Evolutionary conservation across 371 early-diverging fungal species (phyloP).

Genomic region (Actinomucor elegans): DNA sequence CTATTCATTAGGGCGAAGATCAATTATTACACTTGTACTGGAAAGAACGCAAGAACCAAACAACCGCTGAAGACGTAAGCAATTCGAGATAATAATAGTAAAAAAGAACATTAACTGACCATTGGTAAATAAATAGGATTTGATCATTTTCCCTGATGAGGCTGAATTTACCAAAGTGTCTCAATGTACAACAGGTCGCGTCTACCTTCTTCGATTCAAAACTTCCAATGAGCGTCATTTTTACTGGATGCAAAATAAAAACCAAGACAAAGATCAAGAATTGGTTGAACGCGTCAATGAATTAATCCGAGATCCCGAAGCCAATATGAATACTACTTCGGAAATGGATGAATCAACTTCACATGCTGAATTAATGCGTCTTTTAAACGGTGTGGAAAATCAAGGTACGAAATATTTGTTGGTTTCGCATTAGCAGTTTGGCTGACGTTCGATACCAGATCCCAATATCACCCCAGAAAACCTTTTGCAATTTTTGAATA

Average conservation of each 20-base stretch:
- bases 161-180: conserved; percentile 63
- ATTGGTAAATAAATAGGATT: conserved; percentile 48
- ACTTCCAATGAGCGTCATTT: conserved; percentile 71
- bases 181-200: conserved; percentile 75
- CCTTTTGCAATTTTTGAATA: conserved; percentile 46
- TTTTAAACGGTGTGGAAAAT: conserved; percentile 18
- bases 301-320: conserved; percentile 53
- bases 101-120: neutral
- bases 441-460: conserved; percentile 10
- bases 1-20: conserved; percentile 66
- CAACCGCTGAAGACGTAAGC: conserved; percentile 25
- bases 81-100: no score
- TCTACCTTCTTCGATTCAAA: conserved; percentile 71
- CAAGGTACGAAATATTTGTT: conserved; percentile 20
- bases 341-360: conserved; percentile 17
- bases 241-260: conserved; percentile 81
- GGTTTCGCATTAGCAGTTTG: neutral
- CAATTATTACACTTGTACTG: conserved; percentile 76
- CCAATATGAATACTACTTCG: conserved; percentile 4
- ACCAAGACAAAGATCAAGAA: conserved; percentile 58
- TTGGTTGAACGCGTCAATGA: conserved; percentile 52
- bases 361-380: conserved; percentile 27
- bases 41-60: conserved; percentile 62
- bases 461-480: conserved; percentile 47
- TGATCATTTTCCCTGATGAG: conserved; percentile 81